Conservation (phyloP, 2,329 filamentous ascomycete genomes). For the Cryoendolithus antarcticus region DNA sequence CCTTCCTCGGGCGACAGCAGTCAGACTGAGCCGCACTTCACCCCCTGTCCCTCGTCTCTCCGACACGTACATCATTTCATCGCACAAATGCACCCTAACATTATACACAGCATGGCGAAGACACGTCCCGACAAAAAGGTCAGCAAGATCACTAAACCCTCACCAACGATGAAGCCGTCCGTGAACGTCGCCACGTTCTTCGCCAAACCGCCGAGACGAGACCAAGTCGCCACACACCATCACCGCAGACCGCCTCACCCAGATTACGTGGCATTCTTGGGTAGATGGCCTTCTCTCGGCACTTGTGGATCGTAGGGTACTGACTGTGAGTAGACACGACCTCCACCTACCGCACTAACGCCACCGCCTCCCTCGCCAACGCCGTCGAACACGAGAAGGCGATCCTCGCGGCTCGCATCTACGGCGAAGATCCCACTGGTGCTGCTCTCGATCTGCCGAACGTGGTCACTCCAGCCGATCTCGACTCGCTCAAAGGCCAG, state of each 20-base stretch:
- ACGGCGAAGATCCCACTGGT: conserved; percentile 10
- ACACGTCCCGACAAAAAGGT: not conserved
- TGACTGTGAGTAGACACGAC: conserved; percentile 3
- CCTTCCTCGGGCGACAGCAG: not conserved
- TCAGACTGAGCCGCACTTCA: not conserved
- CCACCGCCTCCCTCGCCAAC: not conserved
- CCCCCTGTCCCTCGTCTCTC: not conserved
- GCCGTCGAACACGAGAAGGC: conserved; percentile 5
- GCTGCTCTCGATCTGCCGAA: conserved; percentile 6
- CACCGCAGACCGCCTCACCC: conserved; percentile 1
- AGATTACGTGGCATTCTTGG: conserved; percentile 3
- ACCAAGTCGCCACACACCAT: not conserved
- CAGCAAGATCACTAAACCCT: not conserved
- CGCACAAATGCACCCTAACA: not conserved
- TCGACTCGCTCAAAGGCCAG: conserved; percentile 8
- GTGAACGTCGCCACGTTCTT: conserved; percentile 2
- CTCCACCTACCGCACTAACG: conserved; percentile 7
- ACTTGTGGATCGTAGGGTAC: no score
- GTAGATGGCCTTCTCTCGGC: conserved; percentile 1
- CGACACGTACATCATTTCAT: no score
- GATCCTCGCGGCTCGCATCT: conserved; percentile 9
- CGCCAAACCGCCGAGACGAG: conserved; percentile 1
- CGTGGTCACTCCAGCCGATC: conserved; percentile 9
- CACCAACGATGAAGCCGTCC: not conserved
- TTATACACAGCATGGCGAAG: not conserved